These are phyloP conservation scores for Phytophthora cryptogea DNA, from an alignment of 352 stramenopile genomes.

Conservation along the genomic window DNA sequence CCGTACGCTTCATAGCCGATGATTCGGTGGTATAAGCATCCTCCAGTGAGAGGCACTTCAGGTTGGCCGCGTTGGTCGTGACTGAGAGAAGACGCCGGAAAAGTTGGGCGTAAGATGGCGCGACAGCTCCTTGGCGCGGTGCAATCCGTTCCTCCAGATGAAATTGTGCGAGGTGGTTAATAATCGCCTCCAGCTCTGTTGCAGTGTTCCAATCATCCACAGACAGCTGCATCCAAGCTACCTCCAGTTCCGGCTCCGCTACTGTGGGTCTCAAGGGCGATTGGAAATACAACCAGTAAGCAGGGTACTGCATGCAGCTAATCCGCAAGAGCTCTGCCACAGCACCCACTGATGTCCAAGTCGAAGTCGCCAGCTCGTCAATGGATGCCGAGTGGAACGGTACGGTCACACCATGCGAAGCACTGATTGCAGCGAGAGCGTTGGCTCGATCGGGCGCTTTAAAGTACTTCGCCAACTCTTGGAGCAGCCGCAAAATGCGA, in stretches of 20 bases:
- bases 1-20: conserved; percentile 4
- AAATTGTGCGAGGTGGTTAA: conserved; percentile 36
- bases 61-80: conserved; percentile 26
- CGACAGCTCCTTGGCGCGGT: conserved; percentile 13
- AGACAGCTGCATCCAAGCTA: conserved; percentile 31
- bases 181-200: conserved; percentile 39
- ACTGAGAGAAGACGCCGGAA: conserved; percentile 40
- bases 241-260: conserved; percentile 21
- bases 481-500: conserved; percentile 34
- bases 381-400: conserved; percentile 6
- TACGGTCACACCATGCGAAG: neutral
- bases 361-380: conserved; percentile 17
- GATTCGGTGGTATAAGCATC: conserved; percentile 11
- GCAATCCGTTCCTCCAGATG: conserved; percentile 28
- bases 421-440: conserved; percentile 7
- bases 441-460: conserved; percentile 8
- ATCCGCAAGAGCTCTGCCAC: conserved; percentile 32
- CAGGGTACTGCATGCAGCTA: conserved; percentile 30
- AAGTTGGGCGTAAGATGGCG: conserved; percentile 35
- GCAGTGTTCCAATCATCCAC: conserved; percentile 33
- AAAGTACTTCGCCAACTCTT: conserved; percentile 30
- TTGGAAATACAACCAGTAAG: conserved; percentile 37
- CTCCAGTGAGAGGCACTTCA: conserved; percentile 36
- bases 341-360: conserved; percentile 27
- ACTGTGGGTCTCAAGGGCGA: conserved; percentile 17